Evolutionary conservation across 306 rosid species (phyloP).

Genomic region (Acacia melanoxylon): DNA sequence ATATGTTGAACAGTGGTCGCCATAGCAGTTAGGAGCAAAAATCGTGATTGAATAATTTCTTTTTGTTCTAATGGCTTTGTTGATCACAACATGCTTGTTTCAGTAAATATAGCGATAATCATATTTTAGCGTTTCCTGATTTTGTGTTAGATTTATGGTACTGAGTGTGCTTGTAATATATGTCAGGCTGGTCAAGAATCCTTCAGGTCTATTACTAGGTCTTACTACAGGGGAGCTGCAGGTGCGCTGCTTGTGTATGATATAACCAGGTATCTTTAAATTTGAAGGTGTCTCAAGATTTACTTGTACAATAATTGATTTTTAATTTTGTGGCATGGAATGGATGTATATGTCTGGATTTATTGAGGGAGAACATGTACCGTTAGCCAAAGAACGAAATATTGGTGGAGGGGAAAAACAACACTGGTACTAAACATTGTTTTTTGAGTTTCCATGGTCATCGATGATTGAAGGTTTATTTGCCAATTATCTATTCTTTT

Average conservation of each 20-base stretch:
- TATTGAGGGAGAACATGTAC: not conserved
- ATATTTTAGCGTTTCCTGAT: not conserved
- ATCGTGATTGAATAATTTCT: not conserved
- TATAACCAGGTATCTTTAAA: conserved; percentile 76
- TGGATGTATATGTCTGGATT: not conserved
- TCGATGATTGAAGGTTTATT: not conserved
- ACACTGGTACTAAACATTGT: not conserved
- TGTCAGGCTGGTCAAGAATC: conserved; percentile 99
- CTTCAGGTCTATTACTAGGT: conserved; percentile 95
- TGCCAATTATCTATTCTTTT: not conserved
- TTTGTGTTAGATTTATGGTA: conserved; percentile 9
- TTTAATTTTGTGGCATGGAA: not conserved
- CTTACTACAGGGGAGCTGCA: conserved; percentile 96
- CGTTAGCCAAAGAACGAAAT: conserved; percentile 5
- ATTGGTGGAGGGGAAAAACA: not conserved
- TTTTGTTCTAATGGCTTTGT: not conserved
- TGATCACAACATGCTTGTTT: conserved; percentile 5
- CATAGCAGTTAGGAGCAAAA: not conserved
- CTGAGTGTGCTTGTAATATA: conserved; percentile 24
- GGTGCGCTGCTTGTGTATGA: conserved; percentile 97
- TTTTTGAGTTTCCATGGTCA: not conserved
- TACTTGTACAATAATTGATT: not conserved
- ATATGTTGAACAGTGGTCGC: conserved; percentile 20
- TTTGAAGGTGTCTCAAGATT: conserved; percentile 11
- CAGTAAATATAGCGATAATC: not conserved